Percentiles rank a stretch among this genome's conserved stretches.
These are phyloP conservation scores for Jacaranda copaia DNA, from an alignment of 257 asterid genomes.

Conservation along the genomic window DNA sequence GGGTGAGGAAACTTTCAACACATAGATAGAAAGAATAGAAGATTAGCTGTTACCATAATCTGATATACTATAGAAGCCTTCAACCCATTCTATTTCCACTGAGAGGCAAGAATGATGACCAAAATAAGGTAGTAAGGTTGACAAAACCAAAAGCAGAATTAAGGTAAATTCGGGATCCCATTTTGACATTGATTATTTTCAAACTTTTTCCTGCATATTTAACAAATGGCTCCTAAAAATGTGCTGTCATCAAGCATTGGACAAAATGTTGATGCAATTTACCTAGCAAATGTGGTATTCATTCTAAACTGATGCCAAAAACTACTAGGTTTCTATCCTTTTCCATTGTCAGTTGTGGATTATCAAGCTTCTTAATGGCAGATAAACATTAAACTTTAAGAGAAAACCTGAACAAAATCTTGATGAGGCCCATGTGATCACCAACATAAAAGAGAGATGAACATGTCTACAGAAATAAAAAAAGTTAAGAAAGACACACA, in stretches of 20 bases:
- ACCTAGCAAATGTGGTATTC: not conserved
- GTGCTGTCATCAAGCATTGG: not conserved
- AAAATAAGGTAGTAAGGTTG: not conserved
- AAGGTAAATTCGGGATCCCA: not conserved
- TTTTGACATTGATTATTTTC: not conserved
- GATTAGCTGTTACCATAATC: not conserved
- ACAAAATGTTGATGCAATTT: not conserved
- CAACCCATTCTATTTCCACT: not conserved
- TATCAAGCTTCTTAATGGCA: too few relatives aligned
- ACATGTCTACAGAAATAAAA: too few relatives aligned
- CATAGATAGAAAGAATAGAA: not conserved
- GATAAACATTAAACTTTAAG: too few relatives aligned
- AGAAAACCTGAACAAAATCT: too few relatives aligned
- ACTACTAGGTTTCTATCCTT: not conserved
- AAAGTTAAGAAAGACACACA: too few relatives aligned
- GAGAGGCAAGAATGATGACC: slow-evolving; percentile 9
- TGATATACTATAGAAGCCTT: slow-evolving; percentile 17
- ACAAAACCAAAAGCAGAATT: not conserved
- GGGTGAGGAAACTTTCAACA: slow-evolving; percentile 14
- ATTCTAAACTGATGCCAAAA: not conserved
- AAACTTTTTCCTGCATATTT: not conserved
- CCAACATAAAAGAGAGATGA: too few relatives aligned
- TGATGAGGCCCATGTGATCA: too few relatives aligned
- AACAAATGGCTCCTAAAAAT: not conserved
- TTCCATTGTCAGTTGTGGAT: not conserved